Evolutionary conservation across 768 basidiomycete species (phyloP).

Genomic region (Suillus placidus): DNA sequence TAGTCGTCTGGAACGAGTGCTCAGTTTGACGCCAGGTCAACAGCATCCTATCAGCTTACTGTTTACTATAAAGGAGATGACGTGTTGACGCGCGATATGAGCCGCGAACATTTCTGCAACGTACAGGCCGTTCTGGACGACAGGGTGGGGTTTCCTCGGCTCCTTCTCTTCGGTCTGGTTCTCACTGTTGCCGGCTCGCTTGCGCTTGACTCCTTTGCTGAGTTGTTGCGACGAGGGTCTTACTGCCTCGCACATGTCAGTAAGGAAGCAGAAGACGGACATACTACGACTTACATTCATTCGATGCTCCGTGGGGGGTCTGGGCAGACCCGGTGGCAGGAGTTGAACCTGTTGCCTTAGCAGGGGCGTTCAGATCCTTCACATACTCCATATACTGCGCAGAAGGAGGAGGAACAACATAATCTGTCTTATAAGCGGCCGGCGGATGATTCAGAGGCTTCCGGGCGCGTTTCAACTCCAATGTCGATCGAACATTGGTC

Average conservation of each 20-base stretch:
- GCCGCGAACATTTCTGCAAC: slow-evolving; percentile 8
- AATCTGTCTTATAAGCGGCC: neutral
- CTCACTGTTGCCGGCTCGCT: neutral
- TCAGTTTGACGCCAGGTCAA: neutral
- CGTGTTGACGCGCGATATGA: slow-evolving; percentile 3
- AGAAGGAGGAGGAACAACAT: neutral
- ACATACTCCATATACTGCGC: neutral
- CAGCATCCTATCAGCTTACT: neutral
- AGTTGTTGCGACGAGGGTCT: no score
- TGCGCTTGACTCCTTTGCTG: no score
- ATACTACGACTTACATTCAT: no score
- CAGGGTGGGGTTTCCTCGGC: neutral
- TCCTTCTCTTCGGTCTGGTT: neutral
- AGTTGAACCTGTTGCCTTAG: neutral
- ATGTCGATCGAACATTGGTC: slow-evolving; percentile 1
- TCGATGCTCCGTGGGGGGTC: neutral
- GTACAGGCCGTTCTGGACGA: slow-evolving; percentile 9
- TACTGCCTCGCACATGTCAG: no score
- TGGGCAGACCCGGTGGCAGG: neutral
- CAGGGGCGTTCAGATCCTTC: neutral
- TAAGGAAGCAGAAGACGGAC: no score
- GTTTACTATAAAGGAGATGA: neutral
- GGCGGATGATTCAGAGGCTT: neutral
- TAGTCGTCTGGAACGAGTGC: slow-evolving; percentile 1
- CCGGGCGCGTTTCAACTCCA: neutral